Percentiles rank a stretch among this genome's conserved stretches.
phyloP scores from a whole-genome alignment of 2,329 filamentous ascomycete genomes.

The Verticillium zaregamsianum region DNA sequence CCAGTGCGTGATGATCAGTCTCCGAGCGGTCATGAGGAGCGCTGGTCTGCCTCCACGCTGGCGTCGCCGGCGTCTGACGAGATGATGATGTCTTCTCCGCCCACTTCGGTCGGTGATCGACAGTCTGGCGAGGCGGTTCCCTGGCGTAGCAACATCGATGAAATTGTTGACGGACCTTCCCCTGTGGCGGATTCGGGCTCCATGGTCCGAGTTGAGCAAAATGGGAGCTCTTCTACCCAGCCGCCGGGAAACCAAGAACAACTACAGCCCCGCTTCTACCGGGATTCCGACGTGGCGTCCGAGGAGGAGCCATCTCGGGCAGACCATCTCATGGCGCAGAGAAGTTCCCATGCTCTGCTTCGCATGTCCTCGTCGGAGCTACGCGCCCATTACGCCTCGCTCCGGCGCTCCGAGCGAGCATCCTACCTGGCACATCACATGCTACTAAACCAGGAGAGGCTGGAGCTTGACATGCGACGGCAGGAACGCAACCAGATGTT shows the following conservation, averaged over 20 bases:
- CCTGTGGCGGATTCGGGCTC: not conserved
- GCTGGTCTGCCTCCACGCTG: conserved; percentile 12
- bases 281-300: not conserved
- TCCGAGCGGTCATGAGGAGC: conserved; percentile 2
- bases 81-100: conserved; percentile 10
- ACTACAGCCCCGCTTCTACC: not conserved
- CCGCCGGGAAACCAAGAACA: not conserved
- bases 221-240: not conserved
- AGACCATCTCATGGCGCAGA: not conserved
- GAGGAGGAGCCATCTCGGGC: not conserved
- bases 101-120: not conserved
- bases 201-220: not conserved
- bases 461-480: conserved; percentile 11
- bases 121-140: not conserved
- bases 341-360: not conserved
- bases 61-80: conserved; percentile 3
- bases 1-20: conserved; percentile 33
- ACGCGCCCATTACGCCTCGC: conserved; percentile 10
- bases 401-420: conserved; percentile 4
- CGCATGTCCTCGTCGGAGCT: conserved; percentile 8
- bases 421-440: conserved; percentile 13
- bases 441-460: conserved; percentile 11
- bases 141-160: not conserved
- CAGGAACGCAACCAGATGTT: conserved; percentile 11
- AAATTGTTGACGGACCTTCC: not conserved